Base-by-base conservation (phyloP, 768 basidiomycete genomes). In the Butyriboletus loyo region DNA sequence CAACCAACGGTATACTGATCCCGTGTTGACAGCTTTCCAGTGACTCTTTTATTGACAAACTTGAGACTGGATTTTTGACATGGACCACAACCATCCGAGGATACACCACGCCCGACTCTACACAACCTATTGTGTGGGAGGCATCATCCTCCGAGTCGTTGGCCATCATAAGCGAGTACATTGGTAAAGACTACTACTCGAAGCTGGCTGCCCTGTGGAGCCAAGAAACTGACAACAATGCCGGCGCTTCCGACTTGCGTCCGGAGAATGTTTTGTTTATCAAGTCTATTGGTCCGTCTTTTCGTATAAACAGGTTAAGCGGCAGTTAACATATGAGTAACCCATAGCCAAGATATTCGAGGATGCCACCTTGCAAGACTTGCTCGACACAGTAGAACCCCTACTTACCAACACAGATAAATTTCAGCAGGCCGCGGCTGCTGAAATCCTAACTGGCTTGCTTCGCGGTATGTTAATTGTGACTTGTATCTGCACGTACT, bases 391-490 rank as follows among this genome's bases (percentile, higher is more conserved):
- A 17, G 74, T 87, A 32, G 89, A 93, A 36, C 73, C 80, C 13
- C 63, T 90, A 27, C 71, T 90, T 36, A 72, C 69, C 31, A 87
- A 87, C 44, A 50, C 77, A 17, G 88, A 92, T 61, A 87, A 89
- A 54, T 92, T 86, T 74, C 91, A 92, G 70, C 92, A 92, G 65
- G 80, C 92, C 24, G 89, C 89, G 27, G 85, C 85, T 24, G 85
- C 83, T 46, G 87, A 87, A 69, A 69, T 93, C 30, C 65, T 94
- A 25, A 76, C 81, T 32, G 93, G 92, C 21, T 62, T 92, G 43
- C 70, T 90, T 50, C 80, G 92, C 56, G 92, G 88, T 86, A 64
- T 47, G 73, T 51, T 9, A 15, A 38, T 40, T 21, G 32, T 32
- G 41, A 32, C 10, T 30, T n/a, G n/a, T n/a, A 39, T 35, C 42